Evolutionary conservation across 306 rosid species (phyloP).

Genomic region (Cucumis sativus): DNA sequence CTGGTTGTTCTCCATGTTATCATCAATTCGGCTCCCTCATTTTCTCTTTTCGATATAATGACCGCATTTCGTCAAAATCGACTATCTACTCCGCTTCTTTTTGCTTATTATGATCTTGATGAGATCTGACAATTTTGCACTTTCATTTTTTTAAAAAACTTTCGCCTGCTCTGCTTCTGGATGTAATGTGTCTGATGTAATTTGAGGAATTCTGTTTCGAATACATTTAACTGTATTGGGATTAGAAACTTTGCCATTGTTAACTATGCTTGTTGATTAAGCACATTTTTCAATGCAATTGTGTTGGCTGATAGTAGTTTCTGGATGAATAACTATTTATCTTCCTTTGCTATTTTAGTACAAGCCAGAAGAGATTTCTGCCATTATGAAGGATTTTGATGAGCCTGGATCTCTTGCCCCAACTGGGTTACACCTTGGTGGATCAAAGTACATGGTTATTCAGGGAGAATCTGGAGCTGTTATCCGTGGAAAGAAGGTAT

Average conservation of each 20-base stretch:
- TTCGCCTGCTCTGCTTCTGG: background rate
- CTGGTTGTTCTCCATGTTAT: background rate
- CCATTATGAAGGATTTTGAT: conserved; percentile 34
- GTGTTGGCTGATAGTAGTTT: background rate
- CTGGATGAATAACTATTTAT: background rate
- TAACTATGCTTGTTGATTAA: background rate
- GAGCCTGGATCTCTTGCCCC: conserved; percentile 49
- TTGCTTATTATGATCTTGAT: background rate
- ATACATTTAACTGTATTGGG: background rate
- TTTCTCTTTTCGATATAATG: background rate
- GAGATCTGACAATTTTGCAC: background rate
- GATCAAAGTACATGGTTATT: conserved; percentile 48
- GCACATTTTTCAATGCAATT: background rate
- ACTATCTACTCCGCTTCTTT: background rate
- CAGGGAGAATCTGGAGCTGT: conserved; percentile 49
- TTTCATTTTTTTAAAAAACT: background rate
- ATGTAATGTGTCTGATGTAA: background rate
- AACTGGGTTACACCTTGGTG: conserved; percentile 41
- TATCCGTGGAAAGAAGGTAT: conserved; percentile 52
- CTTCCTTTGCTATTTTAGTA: conserved; percentile 18
- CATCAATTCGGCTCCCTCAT: background rate
- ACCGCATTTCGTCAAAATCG: background rate
- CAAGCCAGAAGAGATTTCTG: conserved; percentile 31
- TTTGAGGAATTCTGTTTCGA: background rate
- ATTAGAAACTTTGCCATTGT: background rate